Evolutionary conservation across 2,329 filamentous ascomycete species (phyloP), one percentile per base, ranked within the genome.

Genomic region (Pseudogymnoascus sp.): DNA sequence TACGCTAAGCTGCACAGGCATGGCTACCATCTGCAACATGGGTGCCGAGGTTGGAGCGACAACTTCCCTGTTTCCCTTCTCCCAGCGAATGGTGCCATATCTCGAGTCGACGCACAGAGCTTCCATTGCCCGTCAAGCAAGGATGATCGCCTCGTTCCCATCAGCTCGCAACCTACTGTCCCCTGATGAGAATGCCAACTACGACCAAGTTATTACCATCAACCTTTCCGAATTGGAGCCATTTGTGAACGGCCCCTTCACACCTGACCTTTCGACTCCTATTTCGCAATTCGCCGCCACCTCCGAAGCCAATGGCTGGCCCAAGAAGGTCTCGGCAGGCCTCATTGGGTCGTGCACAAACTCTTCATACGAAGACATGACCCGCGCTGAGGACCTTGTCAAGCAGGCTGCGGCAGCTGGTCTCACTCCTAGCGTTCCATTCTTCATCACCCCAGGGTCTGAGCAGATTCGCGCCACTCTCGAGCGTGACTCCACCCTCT

Each of bases 291-390:
- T 99, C 80, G 91, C 92, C 73, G 84, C 90, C 64, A 87, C 89
- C 1, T 91, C 97, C 21, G 83, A 89, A 76, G 83, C 89, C 70
- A 91, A 97, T 76, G 80, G 89, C 60, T 99, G 95, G 95, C 95
- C 95, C 1, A 85, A 90, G 73, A 91, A 88, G 67, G 89, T 99
- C 66, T 95, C 92, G 11, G 93, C 95, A 25, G 93, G 93, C 61
- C 83, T 99, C 62, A 99, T 99, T 73, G 95, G 95, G 65, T 96
- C 92, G 79, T 99, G 95, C 82, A 99, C 95, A 60, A 99, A 99
- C 83, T 96, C 91, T 75, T 97, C 95, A 1, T 99, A 97, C 76
- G 89, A 97, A 78, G 95, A 99, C 75, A 99, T 99, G 95, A 96
- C 93, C 37, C 89, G 93, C 66, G 91, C 93, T 12, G 93, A 97